Percentiles rank a stretch among this genome's conserved stretches.
Evolutionary conservation across 2,329 filamentous ascomycete genomes (phyloP).

Genomic region (Epichloe amarillans): DNA sequence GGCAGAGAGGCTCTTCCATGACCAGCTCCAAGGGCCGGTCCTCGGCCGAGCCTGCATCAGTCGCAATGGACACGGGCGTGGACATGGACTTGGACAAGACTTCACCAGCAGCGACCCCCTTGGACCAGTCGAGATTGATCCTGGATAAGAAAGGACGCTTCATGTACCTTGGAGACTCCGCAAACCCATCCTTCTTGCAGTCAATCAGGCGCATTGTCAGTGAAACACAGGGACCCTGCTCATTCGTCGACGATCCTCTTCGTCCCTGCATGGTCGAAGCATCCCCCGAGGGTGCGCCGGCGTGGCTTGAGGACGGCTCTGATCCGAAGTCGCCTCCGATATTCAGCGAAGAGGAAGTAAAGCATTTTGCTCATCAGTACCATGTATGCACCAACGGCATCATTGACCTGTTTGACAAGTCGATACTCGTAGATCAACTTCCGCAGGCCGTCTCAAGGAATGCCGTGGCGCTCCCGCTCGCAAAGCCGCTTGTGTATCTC

Average conservation of each 20-base stretch:
- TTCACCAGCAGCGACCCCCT: slow-evolving; percentile 10
- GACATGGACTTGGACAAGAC: slow-evolving; percentile 2
- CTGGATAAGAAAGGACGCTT: slow-evolving; percentile 5
- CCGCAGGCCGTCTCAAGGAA: slow-evolving; percentile 6
- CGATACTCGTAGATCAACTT: slow-evolving; percentile 14
- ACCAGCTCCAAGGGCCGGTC: neutral
- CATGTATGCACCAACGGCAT: slow-evolving; percentile 17
- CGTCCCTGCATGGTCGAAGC: slow-evolving; percentile 15
- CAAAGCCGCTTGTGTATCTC: slow-evolving; percentile 24
- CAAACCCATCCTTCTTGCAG: slow-evolving; percentile 13
- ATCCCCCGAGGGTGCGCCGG: slow-evolving; percentile 11
- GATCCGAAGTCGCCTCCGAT: neutral
- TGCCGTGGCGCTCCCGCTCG: slow-evolving; percentile 4
- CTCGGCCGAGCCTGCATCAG: neutral
- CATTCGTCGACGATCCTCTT: slow-evolving; percentile 17
- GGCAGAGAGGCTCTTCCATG: neutral
- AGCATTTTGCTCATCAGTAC: slow-evolving; percentile 3
- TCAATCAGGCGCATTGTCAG: slow-evolving; percentile 13
- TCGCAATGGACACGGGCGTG: neutral
- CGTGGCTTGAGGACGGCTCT: slow-evolving; percentile 8
- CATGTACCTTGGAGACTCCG: slow-evolving; percentile 6
- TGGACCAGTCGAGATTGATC: slow-evolving; percentile 6
- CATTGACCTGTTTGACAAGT: slow-evolving; percentile 18
- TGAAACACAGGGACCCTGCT: slow-evolving; percentile 11
- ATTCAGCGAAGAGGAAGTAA: slow-evolving; percentile 3